These are phyloP conservation scores for Penicillium antarcticum DNA, from an alignment of 495 filamentous ascomycete genomes.

Conservation along the genomic window DNA sequence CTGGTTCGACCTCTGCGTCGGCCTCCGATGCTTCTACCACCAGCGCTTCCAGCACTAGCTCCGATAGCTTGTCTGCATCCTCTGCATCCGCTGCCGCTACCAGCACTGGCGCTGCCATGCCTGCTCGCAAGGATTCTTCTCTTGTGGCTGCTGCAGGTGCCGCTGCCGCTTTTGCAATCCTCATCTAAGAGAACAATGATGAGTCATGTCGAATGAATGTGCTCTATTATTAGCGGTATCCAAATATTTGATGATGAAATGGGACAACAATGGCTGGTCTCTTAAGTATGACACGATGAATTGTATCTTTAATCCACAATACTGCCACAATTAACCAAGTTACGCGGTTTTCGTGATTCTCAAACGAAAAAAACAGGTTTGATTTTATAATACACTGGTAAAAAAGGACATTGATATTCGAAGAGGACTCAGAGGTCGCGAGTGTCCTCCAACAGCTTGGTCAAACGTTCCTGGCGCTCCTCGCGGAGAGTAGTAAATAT, in stretches of 20 bases:
- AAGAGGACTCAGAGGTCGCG: slow-evolving; percentile 12
- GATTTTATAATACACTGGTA: slow-evolving; percentile 12
- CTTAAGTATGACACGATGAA: background rate
- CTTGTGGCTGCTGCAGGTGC: slow-evolving; percentile 35
- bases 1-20: slow-evolving; percentile 2
- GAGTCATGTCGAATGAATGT: background rate
- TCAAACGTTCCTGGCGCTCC: slow-evolving; percentile 39
- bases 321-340: background rate
- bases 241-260: background rate
- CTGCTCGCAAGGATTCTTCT: slow-evolving; percentile 38
- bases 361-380: background rate
- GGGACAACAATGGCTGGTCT: background rate
- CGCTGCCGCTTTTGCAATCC: slow-evolving; percentile 29
- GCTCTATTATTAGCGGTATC: background rate
- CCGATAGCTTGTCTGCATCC: slow-evolving; percentile 9
- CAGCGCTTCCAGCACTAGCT: slow-evolving; percentile 9
- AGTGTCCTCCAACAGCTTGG: slow-evolving; percentile 34
- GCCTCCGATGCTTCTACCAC: slow-evolving; percentile 9
- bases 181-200: slow-evolving; percentile 18
- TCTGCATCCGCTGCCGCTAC: slow-evolving; percentile 17
- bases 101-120: slow-evolving; percentile 41
- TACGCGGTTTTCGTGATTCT: background rate
- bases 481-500: slow-evolving; percentile 41
- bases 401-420: background rate
- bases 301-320: background rate